Evolutionary conservation across 2,329 filamentous ascomycete species (phyloP), one percentile per base, ranked within the genome.

Genomic region (Bimuria novae-zelandiae): DNA sequence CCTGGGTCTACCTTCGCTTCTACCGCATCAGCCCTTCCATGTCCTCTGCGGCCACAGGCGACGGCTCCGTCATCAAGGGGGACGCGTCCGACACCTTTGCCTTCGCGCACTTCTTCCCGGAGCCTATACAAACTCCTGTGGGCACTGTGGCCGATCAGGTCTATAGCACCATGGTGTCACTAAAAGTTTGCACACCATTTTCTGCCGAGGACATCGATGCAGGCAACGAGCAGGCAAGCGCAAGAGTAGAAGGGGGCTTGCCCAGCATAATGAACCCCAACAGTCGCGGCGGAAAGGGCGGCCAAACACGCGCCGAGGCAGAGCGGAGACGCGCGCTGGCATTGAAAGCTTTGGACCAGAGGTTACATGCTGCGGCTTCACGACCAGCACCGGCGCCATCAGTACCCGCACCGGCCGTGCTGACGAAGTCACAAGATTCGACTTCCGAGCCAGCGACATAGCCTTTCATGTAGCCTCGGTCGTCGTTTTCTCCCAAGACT

Each of bases 81-180:
- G 94, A 99, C 73, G 90, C 94, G 30, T 95, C 90, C 74, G 94
- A 99, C 75, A 96, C 92, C 0, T 99, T 99, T 71, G 89, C 92
- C 7, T 96, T 99, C 72, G 88, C 92, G 60, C 91, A 94, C 66
- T 96, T 99, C 80, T 97, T 97, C 77, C 94, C 94, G 0, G 89
- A 89, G 43, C 85, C 88, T 3, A 78, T 89, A 36, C 93, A 97
- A 71, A 89, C 91, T 0, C 79, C 90, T 12, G 82, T 97, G 36
- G 84, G 87, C 14, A 82, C 85, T 8, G 71, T 96, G n/a, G 83
- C 89, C 10, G 86, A 90, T 62, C 81, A 85, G 55, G 74, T 97
- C 22, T 97, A 93, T 76, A 81, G 82, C 52, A 73, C 88, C 3
- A 79, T 97, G 1, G 87, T 97, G 1, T 80, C 89, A 4, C 71